A percentile compares a stretch with the other conserved stretches of the same genome.
Evolutionary conservation across 129 eudicot genomes (phyloP).

Genomic region (Arctium lappa): DNA sequence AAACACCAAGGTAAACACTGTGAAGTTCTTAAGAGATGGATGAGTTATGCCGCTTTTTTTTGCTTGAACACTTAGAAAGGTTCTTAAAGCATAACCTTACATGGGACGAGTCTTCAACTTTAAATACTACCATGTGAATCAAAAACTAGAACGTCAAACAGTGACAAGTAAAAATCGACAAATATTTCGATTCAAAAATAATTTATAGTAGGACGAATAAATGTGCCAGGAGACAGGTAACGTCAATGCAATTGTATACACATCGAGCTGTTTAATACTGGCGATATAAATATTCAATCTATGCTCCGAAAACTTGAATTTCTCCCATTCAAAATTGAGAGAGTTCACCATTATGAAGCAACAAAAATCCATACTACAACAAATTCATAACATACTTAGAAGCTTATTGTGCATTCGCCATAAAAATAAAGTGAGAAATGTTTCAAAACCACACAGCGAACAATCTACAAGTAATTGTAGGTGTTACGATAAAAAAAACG

Average conservation of each 20-base stretch:
- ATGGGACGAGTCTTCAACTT: too few species aligned
- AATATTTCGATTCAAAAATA: background rate
- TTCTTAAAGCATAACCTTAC: too few species aligned
- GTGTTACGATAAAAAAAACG: background rate
- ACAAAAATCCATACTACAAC: background rate
- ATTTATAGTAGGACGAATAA: background rate
- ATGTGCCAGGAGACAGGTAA: constrained; percentile 39
- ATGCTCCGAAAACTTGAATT: constrained; percentile 40
- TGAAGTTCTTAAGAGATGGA: too few species aligned
- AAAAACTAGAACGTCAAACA: too few species aligned
- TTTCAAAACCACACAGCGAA: constrained; percentile 1
- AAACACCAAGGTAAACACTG: too few species aligned
- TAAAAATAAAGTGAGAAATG: background rate
- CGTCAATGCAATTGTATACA: constrained; percentile 16
- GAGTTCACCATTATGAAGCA: constrained; percentile 38
- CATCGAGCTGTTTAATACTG: constrained; percentile 37
- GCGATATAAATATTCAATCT: background rate
- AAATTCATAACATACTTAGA: background rate
- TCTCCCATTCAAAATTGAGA: constrained; percentile 26
- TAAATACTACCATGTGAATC: too few species aligned
- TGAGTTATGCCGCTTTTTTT: too few species aligned
- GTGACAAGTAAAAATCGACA: too few species aligned
- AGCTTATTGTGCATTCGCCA: background rate
- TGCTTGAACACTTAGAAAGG: too few species aligned
- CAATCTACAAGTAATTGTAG: constrained; percentile 30